Percentiles rank a stretch among this genome's conserved stretches.
Conservation (phyloP, 1,139 yeast species). For the Saccharomyces hybrid region DNA sequence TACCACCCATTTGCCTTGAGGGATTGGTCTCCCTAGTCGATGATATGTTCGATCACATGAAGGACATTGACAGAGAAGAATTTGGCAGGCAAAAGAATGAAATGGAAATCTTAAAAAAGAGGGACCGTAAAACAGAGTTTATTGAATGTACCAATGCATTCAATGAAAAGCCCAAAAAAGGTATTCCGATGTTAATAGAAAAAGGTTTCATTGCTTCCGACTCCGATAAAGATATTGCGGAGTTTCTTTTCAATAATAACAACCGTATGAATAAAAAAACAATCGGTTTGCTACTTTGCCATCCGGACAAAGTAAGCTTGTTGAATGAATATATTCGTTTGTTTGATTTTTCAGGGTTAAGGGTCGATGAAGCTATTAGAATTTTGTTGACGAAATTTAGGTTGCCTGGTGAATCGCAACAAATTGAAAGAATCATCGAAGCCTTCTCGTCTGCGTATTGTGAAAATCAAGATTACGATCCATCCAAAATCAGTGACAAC, state of each 20-base stretch:
- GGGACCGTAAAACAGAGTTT: slow-evolving; percentile 62
- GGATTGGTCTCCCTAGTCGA: slow-evolving; percentile 67
- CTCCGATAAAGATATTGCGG: slow-evolving; percentile 57
- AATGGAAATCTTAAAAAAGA: slow-evolving; percentile 31
- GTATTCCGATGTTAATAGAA: slow-evolving; percentile 53
- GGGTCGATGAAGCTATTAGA: slow-evolving; percentile 92
- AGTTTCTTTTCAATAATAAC: slow-evolving; percentile 68
- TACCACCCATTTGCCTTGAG: slow-evolving; percentile 88
- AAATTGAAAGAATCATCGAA: slow-evolving; percentile 86
- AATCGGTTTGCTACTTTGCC: slow-evolving; percentile 79
- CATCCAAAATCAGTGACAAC: slow-evolving; percentile 19
- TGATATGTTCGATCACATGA: slow-evolving; percentile 53
- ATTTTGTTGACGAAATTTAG: slow-evolving; percentile 75
- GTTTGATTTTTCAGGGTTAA: slow-evolving; percentile 66
- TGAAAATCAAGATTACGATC: slow-evolving; percentile 41
- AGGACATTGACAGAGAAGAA: slow-evolving; percentile 24
- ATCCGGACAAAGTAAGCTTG: slow-evolving; percentile 56
- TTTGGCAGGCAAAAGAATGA: slow-evolving; percentile 8
- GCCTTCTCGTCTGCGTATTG: slow-evolving; percentile 77
- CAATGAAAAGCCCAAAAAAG: slow-evolving; percentile 71
- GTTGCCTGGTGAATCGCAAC: slow-evolving; percentile 95
- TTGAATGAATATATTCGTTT: slow-evolving; percentile 57
- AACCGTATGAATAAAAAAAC: slow-evolving; percentile 79
- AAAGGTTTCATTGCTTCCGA: slow-evolving; percentile 57
- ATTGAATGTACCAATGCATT: slow-evolving; percentile 65